Conservation (phyloP, 192 early-diverging fungal species). For the Jimgerdemannia lactiflua region DNA sequence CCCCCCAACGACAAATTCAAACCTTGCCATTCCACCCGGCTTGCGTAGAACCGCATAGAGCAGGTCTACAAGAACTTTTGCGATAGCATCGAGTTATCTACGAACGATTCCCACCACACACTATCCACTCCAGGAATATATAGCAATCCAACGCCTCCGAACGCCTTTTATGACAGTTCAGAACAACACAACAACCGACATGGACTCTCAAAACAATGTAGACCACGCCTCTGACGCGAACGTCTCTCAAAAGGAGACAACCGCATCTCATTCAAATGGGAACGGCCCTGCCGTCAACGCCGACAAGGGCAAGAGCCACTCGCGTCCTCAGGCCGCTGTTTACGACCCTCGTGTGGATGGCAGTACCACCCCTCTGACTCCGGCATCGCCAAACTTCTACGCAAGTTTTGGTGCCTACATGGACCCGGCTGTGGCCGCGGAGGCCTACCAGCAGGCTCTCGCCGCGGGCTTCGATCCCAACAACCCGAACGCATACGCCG, state of each 20-base stretch:
- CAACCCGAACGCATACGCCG: constrained; percentile 12
- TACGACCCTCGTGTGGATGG: background rate
- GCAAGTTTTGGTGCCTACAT: constrained; percentile 13
- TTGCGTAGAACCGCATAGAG: no score
- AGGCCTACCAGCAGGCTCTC: constrained; percentile 25
- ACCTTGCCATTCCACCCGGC: no score
- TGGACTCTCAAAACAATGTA: background rate
- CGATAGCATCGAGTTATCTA: no score
- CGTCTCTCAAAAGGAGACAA: constrained; percentile 1
- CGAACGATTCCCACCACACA: no score
- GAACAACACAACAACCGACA: background rate
- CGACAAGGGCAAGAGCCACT: background rate
- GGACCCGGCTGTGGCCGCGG: constrained; percentile 21
- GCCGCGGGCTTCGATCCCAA: constrained; percentile 27
- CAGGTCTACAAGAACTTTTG: no score
- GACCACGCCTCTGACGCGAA: background rate
- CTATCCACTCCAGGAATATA: background rate
- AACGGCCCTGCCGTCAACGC: background rate
- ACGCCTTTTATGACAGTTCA: background rate
- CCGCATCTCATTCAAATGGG: background rate
- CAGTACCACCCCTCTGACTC: constrained; percentile 1
- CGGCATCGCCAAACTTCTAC: background rate
- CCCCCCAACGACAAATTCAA: no score
- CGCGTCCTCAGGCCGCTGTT: background rate
- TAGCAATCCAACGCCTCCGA: background rate